These are phyloP conservation scores for Macrocybe gigantea DNA, from an alignment of 768 basidiomycete species.

Conservation along the genomic window DNA sequence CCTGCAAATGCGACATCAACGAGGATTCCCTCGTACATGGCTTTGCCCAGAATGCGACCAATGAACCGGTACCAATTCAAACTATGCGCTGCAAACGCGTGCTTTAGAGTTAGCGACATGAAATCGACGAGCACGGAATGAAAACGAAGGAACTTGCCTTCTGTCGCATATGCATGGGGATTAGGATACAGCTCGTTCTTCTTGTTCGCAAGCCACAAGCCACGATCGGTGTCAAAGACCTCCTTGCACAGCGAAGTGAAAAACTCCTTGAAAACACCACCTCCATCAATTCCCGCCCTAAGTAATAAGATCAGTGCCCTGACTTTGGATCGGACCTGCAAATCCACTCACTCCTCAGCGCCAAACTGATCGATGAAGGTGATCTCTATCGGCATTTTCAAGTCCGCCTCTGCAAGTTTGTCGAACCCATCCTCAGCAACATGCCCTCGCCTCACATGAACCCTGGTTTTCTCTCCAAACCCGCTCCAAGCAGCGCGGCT, in stretches of 20 bases:
- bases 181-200: constrained; percentile 96
- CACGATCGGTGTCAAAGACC: constrained; percentile 91
- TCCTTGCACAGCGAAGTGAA: constrained; percentile 90
- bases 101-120: neutral
- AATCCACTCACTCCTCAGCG: constrained; percentile 63
- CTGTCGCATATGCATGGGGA: constrained; percentile 86
- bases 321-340: neutral
- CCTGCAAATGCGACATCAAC: constrained; percentile 93
- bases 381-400: constrained; percentile 84
- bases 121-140: neutral
- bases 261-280: constrained; percentile 98
- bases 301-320: neutral
- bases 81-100: constrained; percentile 56
- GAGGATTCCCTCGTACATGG: constrained; percentile 92
- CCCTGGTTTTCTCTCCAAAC: constrained; percentile 22
- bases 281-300: constrained; percentile 91
- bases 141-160: constrained; percentile 45
- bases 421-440: constrained; percentile 93
- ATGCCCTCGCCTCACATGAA: constrained; percentile 62
- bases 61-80: constrained; percentile 92
- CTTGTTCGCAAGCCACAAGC: constrained; percentile 86
- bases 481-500: constrained; percentile 8
- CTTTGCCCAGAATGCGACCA: constrained; percentile 91
- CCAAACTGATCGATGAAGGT: constrained; percentile 91
- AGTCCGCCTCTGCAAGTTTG: constrained; percentile 64